These are phyloP conservation scores for Pharnaceum exiguum DNA, from an alignment of 148 eudicot genomes.

Conservation along the genomic window DNA sequence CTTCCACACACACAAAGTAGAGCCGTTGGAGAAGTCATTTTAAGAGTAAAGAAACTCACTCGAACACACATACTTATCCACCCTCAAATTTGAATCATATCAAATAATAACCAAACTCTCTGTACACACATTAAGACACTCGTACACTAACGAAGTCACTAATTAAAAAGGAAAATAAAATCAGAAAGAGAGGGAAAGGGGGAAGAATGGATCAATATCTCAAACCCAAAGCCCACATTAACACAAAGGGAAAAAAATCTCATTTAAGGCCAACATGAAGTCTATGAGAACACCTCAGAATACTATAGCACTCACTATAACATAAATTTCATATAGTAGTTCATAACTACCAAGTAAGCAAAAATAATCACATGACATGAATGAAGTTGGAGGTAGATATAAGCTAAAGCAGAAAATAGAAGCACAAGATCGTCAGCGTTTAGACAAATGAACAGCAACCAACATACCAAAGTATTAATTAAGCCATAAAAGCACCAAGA, in stretches of 20 bases:
- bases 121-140: too few species aligned
- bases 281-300: not conserved
- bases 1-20: too few species aligned
- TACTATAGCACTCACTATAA: not conserved
- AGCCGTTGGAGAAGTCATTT: too few species aligned
- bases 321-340: too few species aligned
- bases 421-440: slow-evolving; percentile 2
- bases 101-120: too few species aligned
- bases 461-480: slow-evolving; percentile 8
- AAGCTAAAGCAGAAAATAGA: not conserved
- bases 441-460: slow-evolving; percentile 5
- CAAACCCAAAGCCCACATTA: not conserved
- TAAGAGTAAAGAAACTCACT: too few species aligned
- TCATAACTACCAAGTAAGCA: slow-evolving; percentile 1
- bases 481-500: slow-evolving; percentile 29
- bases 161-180: not conserved
- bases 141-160: too few species aligned
- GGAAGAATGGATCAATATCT: not conserved
- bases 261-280: not conserved
- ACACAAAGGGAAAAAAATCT: not conserved
- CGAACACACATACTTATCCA: too few species aligned
- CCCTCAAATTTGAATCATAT: too few species aligned
- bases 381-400: not conserved
- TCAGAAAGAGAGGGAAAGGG: not conserved
- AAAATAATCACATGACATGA: not conserved